Evolutionary conservation across 2,329 filamentous ascomycete species (phyloP).

Genomic region (Trematosphaeria pertusa): DNA sequence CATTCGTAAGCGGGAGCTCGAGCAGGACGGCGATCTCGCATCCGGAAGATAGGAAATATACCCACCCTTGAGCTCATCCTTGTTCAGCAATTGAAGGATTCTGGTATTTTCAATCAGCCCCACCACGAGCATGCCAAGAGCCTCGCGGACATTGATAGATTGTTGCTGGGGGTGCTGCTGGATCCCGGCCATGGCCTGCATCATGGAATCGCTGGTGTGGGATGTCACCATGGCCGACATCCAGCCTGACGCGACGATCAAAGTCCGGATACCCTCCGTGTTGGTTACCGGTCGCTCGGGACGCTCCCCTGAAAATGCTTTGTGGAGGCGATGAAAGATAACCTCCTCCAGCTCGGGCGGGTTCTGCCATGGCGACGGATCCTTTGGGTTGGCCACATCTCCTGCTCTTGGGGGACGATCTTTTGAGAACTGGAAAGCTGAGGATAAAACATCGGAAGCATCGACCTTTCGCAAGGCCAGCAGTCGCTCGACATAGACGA

Average conservation of each 20-base stretch:
- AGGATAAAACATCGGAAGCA: constrained; percentile 41
- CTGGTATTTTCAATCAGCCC: constrained; percentile 66
- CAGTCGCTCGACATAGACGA: constrained; percentile 44
- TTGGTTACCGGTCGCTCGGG: constrained; percentile 39
- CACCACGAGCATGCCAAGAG: constrained; percentile 69
- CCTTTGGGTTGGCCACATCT: constrained; percentile 24
- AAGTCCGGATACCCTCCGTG: constrained; percentile 37
- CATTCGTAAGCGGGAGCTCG: neutral
- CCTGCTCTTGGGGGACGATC: constrained; percentile 37
- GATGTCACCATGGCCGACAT: constrained; percentile 50
- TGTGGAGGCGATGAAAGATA: constrained; percentile 46
- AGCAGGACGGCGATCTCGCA: constrained; percentile 4
- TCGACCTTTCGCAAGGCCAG: constrained; percentile 42
- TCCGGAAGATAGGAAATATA: constrained; percentile 7
- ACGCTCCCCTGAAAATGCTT: constrained; percentile 38
- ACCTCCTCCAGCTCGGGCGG: constrained; percentile 48
- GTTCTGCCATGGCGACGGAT: constrained; percentile 36
- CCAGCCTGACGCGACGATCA: constrained; percentile 43
- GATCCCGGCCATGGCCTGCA: constrained; percentile 49
- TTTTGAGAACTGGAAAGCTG: constrained; percentile 44
- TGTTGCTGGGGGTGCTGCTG: constrained; percentile 60
- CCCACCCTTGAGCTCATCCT: constrained; percentile 62
- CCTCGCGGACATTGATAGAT: constrained; percentile 68
- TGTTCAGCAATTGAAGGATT: constrained; percentile 62
- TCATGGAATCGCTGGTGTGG: constrained; percentile 48